Conservation (phyloP, 2,329 filamentous ascomycete species). For the Pseudocercospora fijiensis region DNA sequence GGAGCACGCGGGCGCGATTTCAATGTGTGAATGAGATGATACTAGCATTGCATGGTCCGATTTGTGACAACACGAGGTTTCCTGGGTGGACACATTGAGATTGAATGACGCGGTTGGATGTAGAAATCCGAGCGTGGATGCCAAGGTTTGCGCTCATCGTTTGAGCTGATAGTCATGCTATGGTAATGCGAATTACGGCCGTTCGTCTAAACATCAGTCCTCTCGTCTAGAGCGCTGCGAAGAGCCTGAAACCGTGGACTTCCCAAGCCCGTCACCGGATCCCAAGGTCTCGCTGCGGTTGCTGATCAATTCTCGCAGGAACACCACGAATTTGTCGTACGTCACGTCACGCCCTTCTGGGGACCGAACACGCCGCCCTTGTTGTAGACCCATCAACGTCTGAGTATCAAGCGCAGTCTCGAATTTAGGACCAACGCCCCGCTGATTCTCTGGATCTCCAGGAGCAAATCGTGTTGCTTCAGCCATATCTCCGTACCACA, state of each 20-base stretch:
- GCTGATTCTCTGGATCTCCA: conserved; percentile 21
- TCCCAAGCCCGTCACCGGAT: conserved; percentile 27
- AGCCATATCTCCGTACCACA: conserved; percentile 24
- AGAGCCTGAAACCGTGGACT: conserved; percentile 21
- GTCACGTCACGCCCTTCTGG: conserved; percentile 20
- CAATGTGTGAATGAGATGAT: not conserved
- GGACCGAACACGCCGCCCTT: conserved; percentile 31
- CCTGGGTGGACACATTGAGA: not conserved
- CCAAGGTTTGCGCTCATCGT: not conserved
- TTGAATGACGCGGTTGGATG: not conserved
- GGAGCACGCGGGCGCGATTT: not conserved
- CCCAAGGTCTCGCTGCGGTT: conserved; percentile 26
- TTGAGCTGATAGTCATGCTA: not conserved
- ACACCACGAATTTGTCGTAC: conserved; percentile 30
- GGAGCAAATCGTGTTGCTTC: conserved; percentile 17
- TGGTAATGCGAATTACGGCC: not conserved
- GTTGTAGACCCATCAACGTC: conserved; percentile 30
- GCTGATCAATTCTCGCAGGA: conserved; percentile 28
- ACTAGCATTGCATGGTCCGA: not conserved
- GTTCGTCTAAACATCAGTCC: not conserved
- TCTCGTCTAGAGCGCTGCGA: conserved; percentile 15
- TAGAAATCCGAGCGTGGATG: not conserved
- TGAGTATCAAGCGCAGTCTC: conserved; percentile 30
- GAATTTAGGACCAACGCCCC: conserved; percentile 26
- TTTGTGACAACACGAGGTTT: not conserved